These are phyloP conservation scores for Ceratocystiopsis minuta DNA, from an alignment of 2,329 filamentous ascomycete genomes.

Conservation along the genomic window DNA sequence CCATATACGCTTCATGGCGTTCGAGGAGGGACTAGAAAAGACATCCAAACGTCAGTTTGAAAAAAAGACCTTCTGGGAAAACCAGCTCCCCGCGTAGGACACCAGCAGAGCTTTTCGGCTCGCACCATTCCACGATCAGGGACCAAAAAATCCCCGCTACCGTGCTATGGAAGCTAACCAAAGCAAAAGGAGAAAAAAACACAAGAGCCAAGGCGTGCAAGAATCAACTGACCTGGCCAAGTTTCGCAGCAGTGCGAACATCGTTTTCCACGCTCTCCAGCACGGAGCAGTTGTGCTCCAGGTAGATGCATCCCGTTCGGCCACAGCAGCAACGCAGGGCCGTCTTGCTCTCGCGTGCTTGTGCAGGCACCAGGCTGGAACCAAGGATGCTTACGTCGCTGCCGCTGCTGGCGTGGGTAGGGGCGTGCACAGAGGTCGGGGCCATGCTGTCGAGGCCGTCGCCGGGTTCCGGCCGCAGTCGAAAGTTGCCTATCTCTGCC, in stretches of 20 bases:
- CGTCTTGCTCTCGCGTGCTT: no score
- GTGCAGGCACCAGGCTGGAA: no score
- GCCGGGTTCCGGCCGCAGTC: background rate
- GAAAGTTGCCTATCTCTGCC: conserved; percentile 4
- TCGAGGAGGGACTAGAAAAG: conserved; percentile 67
- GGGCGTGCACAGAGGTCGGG: no score
- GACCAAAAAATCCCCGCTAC: no score
- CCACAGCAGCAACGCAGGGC: conserved; percentile 66
- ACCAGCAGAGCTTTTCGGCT: no score
- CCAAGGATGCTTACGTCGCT: no score
- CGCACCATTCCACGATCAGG: no score
- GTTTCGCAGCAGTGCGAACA: conserved; percentile 65
- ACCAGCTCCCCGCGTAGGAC: no score
- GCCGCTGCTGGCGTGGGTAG: no score
- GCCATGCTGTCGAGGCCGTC: no score
- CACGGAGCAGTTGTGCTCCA: conserved; percentile 62
- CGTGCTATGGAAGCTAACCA: background rate
- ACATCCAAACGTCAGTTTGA: background rate
- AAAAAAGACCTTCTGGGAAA: no score
- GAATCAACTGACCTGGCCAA: conserved; percentile 63
- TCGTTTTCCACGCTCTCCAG: conserved; percentile 74
- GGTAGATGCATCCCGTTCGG: conserved; percentile 55
- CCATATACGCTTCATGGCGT: conserved; percentile 88
- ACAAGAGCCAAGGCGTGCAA: background rate
- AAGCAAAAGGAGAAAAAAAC: conserved; percentile 10